phyloP scores from a whole-genome alignment of 371 early-diverging fungal genomes.

The Thermomucor indicae-seudaticae region DNA sequence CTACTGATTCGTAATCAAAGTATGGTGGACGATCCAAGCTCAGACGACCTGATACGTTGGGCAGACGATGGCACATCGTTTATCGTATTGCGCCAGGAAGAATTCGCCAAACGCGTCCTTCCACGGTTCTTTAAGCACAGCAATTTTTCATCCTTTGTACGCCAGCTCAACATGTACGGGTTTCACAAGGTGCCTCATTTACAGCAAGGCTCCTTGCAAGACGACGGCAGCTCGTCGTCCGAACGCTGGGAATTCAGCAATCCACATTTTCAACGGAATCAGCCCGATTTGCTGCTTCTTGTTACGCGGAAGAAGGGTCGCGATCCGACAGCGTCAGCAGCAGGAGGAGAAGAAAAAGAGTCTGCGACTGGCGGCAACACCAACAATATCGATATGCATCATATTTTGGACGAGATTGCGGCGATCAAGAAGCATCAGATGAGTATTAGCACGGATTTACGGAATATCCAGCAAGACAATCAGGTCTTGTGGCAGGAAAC shows the following conservation, averaged over 20 bases:
- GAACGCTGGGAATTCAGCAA: conserved; percentile 59
- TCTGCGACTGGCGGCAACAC: conserved; percentile 12
- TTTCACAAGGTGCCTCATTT: conserved; percentile 81
- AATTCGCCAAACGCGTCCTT: conserved; percentile 81
- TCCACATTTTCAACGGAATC: conserved; percentile 52
- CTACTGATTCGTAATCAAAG: conserved; percentile 18
- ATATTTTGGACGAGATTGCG: conserved; percentile 76
- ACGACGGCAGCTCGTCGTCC: conserved; percentile 43
- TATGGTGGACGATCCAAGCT: conserved; percentile 70
- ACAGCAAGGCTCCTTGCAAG: conserved; percentile 70
- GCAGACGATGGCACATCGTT: conserved; percentile 75
- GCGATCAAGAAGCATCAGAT: conserved; percentile 87
- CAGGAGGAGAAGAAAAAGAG: conserved; percentile 45
- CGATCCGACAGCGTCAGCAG: no score
- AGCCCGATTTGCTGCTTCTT: conserved; percentile 48
- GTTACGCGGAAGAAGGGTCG: conserved; percentile 49
- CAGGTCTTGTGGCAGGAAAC: conserved; percentile 87
- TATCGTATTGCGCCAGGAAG: conserved; percentile 62
- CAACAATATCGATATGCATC: conserved; percentile 42
- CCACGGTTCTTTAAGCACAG: conserved; percentile 91
- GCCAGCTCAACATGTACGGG: conserved; percentile 94
- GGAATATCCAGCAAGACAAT: conserved; percentile 84
- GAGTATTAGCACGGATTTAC: conserved; percentile 80
- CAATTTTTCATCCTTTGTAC: conserved; percentile 91
- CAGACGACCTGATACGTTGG: conserved; percentile 75